These are phyloP conservation scores for Phytophthora kernoviae DNA, from an alignment of 352 stramenopile genomes.

Conservation along the genomic window DNA sequence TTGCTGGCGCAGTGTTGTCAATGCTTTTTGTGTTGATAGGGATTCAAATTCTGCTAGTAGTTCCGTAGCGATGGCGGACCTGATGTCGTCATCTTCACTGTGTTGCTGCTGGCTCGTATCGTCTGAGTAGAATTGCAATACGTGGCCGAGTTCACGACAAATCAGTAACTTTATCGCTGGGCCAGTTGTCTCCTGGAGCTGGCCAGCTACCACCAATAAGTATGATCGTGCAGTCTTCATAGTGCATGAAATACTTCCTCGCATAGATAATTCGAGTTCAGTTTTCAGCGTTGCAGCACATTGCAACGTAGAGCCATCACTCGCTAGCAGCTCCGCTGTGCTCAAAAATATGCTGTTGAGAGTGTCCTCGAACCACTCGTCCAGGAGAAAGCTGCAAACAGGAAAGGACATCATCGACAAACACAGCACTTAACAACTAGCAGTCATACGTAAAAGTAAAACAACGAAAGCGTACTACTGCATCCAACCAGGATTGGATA, in stretches of 20 bases:
- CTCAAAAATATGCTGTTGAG: slow-evolving; percentile 13
- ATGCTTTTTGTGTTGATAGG: slow-evolving; percentile 13
- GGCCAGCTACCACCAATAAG: slow-evolving; percentile 17
- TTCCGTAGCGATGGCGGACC: not conserved
- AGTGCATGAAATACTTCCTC: slow-evolving; percentile 12
- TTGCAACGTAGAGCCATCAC: slow-evolving; percentile 3
- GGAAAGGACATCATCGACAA: not conserved
- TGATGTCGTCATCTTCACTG: not conserved
- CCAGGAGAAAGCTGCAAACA: slow-evolving; percentile 23
- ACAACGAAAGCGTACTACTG: slow-evolving; percentile 20
- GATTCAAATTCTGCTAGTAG: slow-evolving; percentile 26
- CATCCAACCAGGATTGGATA: slow-evolving; percentile 46
- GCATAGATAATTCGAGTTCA: slow-evolving; percentile 3
- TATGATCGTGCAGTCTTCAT: slow-evolving; percentile 18
- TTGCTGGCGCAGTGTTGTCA: slow-evolving; percentile 12
- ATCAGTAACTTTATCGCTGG: slow-evolving; percentile 25
- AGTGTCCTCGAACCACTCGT: slow-evolving; percentile 27
- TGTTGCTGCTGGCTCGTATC: slow-evolving; percentile 1
- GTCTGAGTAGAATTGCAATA: slow-evolving; percentile 10
- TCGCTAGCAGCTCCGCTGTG: slow-evolving; percentile 13
- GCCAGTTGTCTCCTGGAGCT: slow-evolving; percentile 16
- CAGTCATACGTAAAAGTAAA: not conserved
- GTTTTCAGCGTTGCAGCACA: slow-evolving; percentile 10
- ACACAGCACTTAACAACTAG: not conserved
- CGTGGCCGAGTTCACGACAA: slow-evolving; percentile 20